Evolutionary conservation across 352 stramenopile species (phyloP).

Genomic region (Phytopythium boreale): DNA sequence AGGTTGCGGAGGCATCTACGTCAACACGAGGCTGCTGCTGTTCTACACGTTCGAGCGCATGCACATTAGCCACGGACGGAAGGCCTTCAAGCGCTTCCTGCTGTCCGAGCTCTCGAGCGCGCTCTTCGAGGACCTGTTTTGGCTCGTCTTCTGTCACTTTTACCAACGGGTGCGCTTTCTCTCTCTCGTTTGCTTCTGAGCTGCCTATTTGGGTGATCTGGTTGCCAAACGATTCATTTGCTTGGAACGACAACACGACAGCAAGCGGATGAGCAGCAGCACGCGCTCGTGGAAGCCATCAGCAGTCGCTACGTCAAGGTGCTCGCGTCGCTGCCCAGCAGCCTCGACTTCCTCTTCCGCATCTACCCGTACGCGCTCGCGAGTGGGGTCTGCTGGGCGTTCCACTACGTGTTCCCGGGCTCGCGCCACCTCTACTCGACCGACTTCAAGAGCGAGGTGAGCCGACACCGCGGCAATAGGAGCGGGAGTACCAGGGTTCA

Average conservation of each 20-base stretch:
- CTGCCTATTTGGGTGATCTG: background rate
- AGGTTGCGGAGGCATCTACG: conserved; percentile 27
- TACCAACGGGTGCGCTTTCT: conserved; percentile 69
- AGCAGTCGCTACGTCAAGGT: conserved; percentile 81
- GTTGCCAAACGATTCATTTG: background rate
- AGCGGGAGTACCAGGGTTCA: too few species aligned
- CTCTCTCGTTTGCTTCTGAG: background rate
- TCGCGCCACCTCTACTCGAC: conserved; percentile 82
- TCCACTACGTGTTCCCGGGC: conserved; percentile 87
- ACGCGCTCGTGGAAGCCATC: conserved; percentile 62
- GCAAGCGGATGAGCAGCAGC: conserved; percentile 58
- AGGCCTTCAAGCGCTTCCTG: conserved; percentile 83
- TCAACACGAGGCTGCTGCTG: conserved; percentile 85
- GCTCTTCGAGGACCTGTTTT: conserved; percentile 88
- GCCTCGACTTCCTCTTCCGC: conserved; percentile 85
- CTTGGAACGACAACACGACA: conserved; percentile 12
- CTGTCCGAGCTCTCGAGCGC: conserved; percentile 69
- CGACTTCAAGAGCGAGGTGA: conserved; percentile 73
- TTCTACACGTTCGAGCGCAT: conserved; percentile 84
- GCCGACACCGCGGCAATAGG: too few species aligned
- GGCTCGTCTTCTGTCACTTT: conserved; percentile 87
- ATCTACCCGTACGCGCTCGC: conserved; percentile 87
- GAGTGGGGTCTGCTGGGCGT: conserved; percentile 76
- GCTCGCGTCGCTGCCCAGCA: conserved; percentile 59
- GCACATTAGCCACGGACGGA: conserved; percentile 62